Evolutionary conservation across 345 rosid genomes (phyloP).

Genomic region (Corchorus capsularis): DNA sequence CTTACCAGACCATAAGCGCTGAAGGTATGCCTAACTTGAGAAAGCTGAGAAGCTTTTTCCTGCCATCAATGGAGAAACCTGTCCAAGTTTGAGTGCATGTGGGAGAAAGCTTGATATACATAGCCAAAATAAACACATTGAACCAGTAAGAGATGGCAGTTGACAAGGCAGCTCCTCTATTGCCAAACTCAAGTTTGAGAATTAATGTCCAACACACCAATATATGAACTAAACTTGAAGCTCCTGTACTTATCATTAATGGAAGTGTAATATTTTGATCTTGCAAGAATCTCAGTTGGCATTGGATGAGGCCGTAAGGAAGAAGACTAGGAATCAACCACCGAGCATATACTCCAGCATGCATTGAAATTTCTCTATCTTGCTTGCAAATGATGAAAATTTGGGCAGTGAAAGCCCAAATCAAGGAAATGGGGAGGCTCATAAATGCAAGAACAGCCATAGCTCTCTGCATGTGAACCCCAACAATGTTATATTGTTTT

Average conservation of each 20-base stretch:
- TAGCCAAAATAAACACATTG: slow-evolving; percentile 35
- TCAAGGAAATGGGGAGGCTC: slow-evolving; percentile 34
- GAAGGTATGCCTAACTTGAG: slow-evolving; percentile 37
- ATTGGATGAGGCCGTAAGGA: slow-evolving; percentile 39
- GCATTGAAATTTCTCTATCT: slow-evolving; percentile 3
- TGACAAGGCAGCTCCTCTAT: slow-evolving; percentile 43
- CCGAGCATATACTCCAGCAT: slow-evolving; percentile 28
- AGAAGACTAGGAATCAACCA: slow-evolving; percentile 37
- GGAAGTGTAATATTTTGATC: neutral
- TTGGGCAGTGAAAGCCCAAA: slow-evolving; percentile 30
- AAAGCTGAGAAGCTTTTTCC: slow-evolving; percentile 27
- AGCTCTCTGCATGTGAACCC: slow-evolving; percentile 24
- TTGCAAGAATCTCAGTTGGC: slow-evolving; percentile 39
- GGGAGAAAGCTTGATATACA: slow-evolving; percentile 2
- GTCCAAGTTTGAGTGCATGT: slow-evolving; percentile 38
- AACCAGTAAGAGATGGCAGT: slow-evolving; percentile 35
- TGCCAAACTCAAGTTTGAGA: slow-evolving; percentile 32
- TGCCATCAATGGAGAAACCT: slow-evolving; percentile 33
- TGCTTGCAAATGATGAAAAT: slow-evolving; percentile 29
- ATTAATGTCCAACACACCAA: slow-evolving; percentile 33
- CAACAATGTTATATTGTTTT: too few relatives aligned
- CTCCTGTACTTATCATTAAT: slow-evolving; percentile 29
- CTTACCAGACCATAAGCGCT: slow-evolving; percentile 43
- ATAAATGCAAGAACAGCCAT: slow-evolving; percentile 29
- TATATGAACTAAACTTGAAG: slow-evolving; percentile 34